Evolutionary conservation across 2,329 filamentous ascomycete species (phyloP).

Genomic region (Sclerotinia sclerotiorum): DNA sequence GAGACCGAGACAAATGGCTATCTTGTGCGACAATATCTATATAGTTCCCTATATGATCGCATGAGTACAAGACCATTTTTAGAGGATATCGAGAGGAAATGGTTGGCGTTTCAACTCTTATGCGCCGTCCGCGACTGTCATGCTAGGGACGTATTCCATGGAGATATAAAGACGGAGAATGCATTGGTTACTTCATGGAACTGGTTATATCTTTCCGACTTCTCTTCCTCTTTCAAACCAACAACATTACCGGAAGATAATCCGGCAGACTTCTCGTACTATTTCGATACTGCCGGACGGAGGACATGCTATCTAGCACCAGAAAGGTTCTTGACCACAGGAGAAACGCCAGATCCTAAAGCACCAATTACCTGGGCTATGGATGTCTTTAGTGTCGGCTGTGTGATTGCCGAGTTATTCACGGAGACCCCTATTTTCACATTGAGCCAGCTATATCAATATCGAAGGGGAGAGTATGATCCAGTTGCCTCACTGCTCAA

Average conservation of each 20-base stretch:
- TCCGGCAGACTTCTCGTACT: slow-evolving; percentile 95
- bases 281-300: slow-evolving; percentile 89
- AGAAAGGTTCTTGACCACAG: slow-evolving; percentile 79
- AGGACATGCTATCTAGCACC: slow-evolving; percentile 94
- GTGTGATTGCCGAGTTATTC: slow-evolving; percentile 95
- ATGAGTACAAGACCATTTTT: slow-evolving; percentile 94
- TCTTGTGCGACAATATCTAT: slow-evolving; percentile 89
- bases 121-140: slow-evolving; percentile 93
- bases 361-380: slow-evolving; percentile 83
- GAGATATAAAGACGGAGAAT: slow-evolving; percentile 98
- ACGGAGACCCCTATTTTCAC: slow-evolving; percentile 95
- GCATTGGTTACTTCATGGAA: slow-evolving; percentile 98
- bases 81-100: slow-evolving; percentile 98
- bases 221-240: slow-evolving; percentile 93
- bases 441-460: slow-evolving; percentile 94
- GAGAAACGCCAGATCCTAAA: slow-evolving; percentile 62
- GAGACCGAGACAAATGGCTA: slow-evolving; percentile 92
- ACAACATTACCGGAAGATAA: slow-evolving; percentile 94
- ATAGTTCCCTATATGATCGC: slow-evolving; percentile 95
- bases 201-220: slow-evolving; percentile 97
- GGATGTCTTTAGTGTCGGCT: slow-evolving; percentile 97
- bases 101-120: slow-evolving; percentile 93
- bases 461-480: slow-evolving; percentile 88
- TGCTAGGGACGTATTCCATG: slow-evolving; percentile 84
- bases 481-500: slow-evolving; percentile 76